Base-by-base conservation (phyloP, 129 eudicot genomes). In the Flaveria sonorensis region DNA sequence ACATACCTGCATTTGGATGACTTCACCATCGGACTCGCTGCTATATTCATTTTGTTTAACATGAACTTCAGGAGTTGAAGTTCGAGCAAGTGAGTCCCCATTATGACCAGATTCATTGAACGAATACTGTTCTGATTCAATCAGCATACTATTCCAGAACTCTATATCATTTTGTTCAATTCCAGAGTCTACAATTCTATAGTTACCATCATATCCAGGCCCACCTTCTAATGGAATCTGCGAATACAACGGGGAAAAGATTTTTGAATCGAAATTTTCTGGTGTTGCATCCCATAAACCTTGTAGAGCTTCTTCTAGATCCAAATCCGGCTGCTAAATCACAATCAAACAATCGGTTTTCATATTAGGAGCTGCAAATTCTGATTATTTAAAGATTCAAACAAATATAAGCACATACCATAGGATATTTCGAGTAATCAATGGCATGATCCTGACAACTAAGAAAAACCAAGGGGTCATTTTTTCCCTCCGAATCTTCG, bases 21-120 rank as follows among this genome's bases (percentile, higher is more conserved):
- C 80, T 85, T 87, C 92, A 7, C 82, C 84, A 69, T 89, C 97
- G 4, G 95, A 88, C 78, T 81, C 98, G 3, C 92, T 74, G 51
- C 85, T 75, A 23, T 90, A 92, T 73, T 80, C 91, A 71, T 69
- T 75, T 42, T 84, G 89, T 59, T 83, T 83, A 20, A 76, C 70
- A 18, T 42, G 74, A 51, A 59, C n/a, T 68, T 74, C 74, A 14
- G 88, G 83, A 7, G 59, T 62, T 4, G 78, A 83, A 55, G 64
- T 71, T 32, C 79, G 85, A 59, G 63, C 47, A 48, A 73, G n/a
- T 20, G 90, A 81, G 66, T 30, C 24, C 21, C 61, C 73, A 13
- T 69, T 65, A 24, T 13, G 45, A 51, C 30, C 81, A 39, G 75
- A 73, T 63, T 70, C 82, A 55, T 60, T 81, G 67, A 6, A 62